Evolutionary conservation across 305 asterid species (phyloP).

Genomic region (Salvia sclarea): DNA sequence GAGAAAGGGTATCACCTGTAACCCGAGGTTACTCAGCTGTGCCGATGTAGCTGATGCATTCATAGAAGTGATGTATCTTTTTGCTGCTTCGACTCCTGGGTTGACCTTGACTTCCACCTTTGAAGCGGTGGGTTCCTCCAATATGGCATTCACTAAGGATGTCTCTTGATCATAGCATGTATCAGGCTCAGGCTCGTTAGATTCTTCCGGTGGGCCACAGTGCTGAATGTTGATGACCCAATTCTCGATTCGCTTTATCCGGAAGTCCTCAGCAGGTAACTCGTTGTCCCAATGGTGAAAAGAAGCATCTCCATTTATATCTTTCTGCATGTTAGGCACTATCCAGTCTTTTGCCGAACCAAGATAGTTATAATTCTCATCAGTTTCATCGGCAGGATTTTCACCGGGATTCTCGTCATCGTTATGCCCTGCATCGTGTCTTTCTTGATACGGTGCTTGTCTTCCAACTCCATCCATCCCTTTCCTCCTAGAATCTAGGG

Average conservation of each 20-base stretch:
- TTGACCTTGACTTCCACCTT: conserved; percentile 55
- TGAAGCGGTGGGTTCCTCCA: conserved; percentile 40
- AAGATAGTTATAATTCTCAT: conserved; percentile 50
- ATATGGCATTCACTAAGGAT: conserved; percentile 30
- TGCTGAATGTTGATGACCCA: conserved; percentile 87
- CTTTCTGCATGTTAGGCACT: conserved; percentile 43
- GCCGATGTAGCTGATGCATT: conserved; percentile 71
- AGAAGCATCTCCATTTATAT: conserved; percentile 43
- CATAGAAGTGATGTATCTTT: conserved; percentile 79
- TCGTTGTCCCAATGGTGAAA: conserved; percentile 48
- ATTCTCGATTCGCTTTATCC: conserved; percentile 71
- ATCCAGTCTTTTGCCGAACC: conserved; percentile 86
- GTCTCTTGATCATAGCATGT: conserved; percentile 40
- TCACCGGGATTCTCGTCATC: conserved; percentile 46
- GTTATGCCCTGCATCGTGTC: conserved; percentile 36
- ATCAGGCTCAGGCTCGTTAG: conserved; percentile 44
- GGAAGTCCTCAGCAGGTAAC: conserved; percentile 65
- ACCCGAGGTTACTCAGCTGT: conserved; percentile 84
- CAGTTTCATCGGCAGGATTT: conserved; percentile 51
- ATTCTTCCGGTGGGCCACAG: conserved; percentile 59
- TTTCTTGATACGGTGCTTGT: conserved; percentile 40
- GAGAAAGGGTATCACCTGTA: conserved; percentile 81
- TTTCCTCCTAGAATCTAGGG: conserved; percentile 48
- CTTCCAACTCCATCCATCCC: conserved; percentile 43
- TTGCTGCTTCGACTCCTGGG: conserved; percentile 79